phyloP scores from a whole-genome alignment of 768 basidiomycete genomes.

The Kwoniella dejecticola region DNA sequence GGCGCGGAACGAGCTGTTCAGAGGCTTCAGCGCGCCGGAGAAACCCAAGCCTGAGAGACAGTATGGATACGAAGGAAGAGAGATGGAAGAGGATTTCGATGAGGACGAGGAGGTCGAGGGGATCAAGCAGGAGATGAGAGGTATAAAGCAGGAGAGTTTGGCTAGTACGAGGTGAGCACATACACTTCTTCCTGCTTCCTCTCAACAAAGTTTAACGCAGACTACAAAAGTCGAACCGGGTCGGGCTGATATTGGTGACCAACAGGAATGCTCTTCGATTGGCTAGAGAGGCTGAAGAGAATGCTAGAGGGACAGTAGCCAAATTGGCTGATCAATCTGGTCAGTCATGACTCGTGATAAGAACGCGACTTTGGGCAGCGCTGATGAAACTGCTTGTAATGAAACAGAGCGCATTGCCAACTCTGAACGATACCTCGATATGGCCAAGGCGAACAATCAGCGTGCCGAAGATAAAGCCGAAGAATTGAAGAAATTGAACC shows the following conservation, averaged over 20 bases:
- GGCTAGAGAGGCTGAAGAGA: conserved; percentile 96
- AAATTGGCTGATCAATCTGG: conserved; percentile 93
- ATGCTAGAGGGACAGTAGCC: conserved; percentile 76
- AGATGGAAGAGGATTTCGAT: conserved; percentile 63
- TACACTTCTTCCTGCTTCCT: not conserved
- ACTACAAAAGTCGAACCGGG: no score
- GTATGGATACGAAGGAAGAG: conserved; percentile 53
- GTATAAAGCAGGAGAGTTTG: conserved; percentile 87
- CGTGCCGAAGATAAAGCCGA: conserved; percentile 91
- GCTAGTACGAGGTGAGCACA: conserved; percentile 67
- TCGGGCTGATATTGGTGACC: no score
- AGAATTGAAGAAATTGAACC: conserved; percentile 90
- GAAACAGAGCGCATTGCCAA: conserved; percentile 67
- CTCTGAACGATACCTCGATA: conserved; percentile 91
- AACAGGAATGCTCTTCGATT: conserved; percentile 85
- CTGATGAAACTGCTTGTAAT: conserved; percentile 11
- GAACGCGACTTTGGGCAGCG: not conserved
- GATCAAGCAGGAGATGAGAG: conserved; percentile 88
- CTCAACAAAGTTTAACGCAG: not conserved
- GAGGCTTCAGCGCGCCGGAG: conserved; percentile 43
- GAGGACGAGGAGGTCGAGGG: conserved; percentile 68
- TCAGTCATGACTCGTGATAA: conserved; percentile 58
- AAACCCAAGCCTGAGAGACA: conserved; percentile 33
- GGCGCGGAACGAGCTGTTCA: conserved; percentile 54
- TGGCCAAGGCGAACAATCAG: conserved; percentile 79